Evolutionary conservation across 345 rosid genomes (phyloP), one percentile per base, ranked within the genome.

Genomic region (Hibiscus tridactylites): DNA sequence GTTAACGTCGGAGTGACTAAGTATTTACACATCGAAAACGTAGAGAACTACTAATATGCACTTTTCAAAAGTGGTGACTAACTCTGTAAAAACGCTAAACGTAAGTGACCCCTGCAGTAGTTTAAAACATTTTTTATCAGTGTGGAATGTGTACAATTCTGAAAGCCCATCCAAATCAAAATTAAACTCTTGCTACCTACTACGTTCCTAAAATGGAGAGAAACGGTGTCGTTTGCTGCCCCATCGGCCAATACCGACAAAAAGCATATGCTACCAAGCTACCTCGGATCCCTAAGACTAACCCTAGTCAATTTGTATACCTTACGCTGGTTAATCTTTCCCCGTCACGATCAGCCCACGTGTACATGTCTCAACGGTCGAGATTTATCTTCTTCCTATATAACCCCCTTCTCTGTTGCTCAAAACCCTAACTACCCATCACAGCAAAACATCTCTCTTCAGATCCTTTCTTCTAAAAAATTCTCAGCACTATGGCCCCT

Each of bases 291-390:
- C 81, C 77, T 28, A 70, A 0, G 5, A 59, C 44, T 76, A 82
- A 86, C 89, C 83, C 74, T 26, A 53, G 86, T 85, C 21, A 68
- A 57, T 3, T 0, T 3, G 10, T 52, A n/a, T 68, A 75, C 81
- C 62, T 60, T 80, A 84, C 79, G 71, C 50, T 49, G 46, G 86
- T 72, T 79, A 47, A 29, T 6, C 0, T 7, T 16, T 29, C 15
- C 2, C 56, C 60, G 33, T 24, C 29, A 3, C 1, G 84, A 85
- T 86, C 15, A 1, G 1, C 33, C 73, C 96, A 86, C 96, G 84
- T 85, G 85, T 79, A 29, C 0, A 9, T 0, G 0, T 46, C 17
- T 76, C 73, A 54, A 66, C 81, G 80, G 67, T 44, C 47, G 26
- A 33, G 67, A 77, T 75, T 37, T 5, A 1, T 21, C 35, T 19